These are phyloP conservation scores for Ramaria rubella DNA, from an alignment of 768 basidiomycete species.

Conservation along the genomic window DNA sequence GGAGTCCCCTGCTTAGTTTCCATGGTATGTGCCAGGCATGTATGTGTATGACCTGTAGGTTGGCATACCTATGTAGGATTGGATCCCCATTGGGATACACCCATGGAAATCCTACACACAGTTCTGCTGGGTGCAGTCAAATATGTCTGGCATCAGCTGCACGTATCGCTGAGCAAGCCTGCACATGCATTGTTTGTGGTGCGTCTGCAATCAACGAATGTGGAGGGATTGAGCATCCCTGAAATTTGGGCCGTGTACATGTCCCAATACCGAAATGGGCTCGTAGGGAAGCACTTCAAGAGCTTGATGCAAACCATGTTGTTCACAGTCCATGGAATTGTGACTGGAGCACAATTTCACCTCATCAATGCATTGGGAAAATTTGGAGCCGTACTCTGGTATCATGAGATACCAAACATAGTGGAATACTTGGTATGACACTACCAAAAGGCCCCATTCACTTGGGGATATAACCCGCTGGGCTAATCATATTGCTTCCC, in stretches of 20 bases:
- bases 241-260: background rate
- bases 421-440: constrained; percentile 32
- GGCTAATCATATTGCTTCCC: too few relatives aligned
- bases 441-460: background rate
- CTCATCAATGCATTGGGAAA: constrained; percentile 30
- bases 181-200: constrained; percentile 16
- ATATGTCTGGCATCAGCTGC: constrained; percentile 31
- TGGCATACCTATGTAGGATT: constrained; percentile 12
- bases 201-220: background rate
- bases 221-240: background rate
- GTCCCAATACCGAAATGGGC: background rate
- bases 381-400: constrained; percentile 35
- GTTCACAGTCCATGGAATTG: constrained; percentile 26
- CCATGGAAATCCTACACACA: constrained; percentile 41
- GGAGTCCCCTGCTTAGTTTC: background rate
- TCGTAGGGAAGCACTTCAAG: constrained; percentile 19
- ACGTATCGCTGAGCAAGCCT: background rate
- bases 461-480: background rate
- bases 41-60: background rate
- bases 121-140: constrained; percentile 37
- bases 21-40: background rate
- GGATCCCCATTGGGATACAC: constrained; percentile 20
- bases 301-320: constrained; percentile 13
- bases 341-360: constrained; percentile 20
- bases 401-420: constrained; percentile 31